phyloP scores from a whole-genome alignment of 495 filamentous ascomycete species.

The Eremomyces bilateralis region DNA sequence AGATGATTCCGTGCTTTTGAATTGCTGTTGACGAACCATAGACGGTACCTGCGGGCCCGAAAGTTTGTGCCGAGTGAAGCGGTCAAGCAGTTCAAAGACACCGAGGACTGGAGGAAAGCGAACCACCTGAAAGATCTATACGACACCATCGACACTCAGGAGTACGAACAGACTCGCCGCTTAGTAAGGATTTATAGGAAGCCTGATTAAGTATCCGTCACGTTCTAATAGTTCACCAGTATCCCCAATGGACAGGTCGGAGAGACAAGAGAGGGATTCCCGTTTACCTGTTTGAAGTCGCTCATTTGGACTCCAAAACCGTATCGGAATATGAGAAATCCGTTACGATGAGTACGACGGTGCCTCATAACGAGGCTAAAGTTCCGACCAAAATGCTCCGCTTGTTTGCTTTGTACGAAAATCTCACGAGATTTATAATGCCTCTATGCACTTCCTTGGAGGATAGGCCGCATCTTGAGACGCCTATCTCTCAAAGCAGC shows the following conservation, averaged over 20 bases:
- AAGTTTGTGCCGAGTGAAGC: slow-evolving; percentile 52
- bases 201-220: slow-evolving; percentile 1
- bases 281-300: slow-evolving; percentile 72
- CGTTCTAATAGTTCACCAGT: slow-evolving; percentile 25
- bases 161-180: slow-evolving; percentile 55
- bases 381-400: slow-evolving; percentile 41
- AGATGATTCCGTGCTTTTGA: background rate
- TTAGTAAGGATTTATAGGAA: slow-evolving; percentile 31
- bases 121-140: slow-evolving; percentile 30
- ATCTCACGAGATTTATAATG: slow-evolving; percentile 67
- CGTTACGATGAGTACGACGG: slow-evolving; percentile 28
- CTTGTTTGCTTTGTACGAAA: slow-evolving; percentile 76
- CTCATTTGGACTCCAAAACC: slow-evolving; percentile 57
- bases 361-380: slow-evolving; percentile 17
- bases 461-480: slow-evolving; percentile 45
- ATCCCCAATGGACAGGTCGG: slow-evolving; percentile 83
- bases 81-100: slow-evolving; percentile 67
- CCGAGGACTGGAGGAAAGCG: slow-evolving; percentile 66
- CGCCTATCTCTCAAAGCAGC: slow-evolving; percentile 64
- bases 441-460: slow-evolving; percentile 52
- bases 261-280: slow-evolving; percentile 76
- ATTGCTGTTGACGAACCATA: slow-evolving; percentile 14
- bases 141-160: slow-evolving; percentile 37
- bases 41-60: slow-evolving; percentile 61
- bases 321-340: slow-evolving; percentile 51